Percentiles rank a stretch among this genome's conserved stretches.
Conservation (phyloP, 495 filamentous ascomycete genomes). For the Penicillium coffeae region DNA sequence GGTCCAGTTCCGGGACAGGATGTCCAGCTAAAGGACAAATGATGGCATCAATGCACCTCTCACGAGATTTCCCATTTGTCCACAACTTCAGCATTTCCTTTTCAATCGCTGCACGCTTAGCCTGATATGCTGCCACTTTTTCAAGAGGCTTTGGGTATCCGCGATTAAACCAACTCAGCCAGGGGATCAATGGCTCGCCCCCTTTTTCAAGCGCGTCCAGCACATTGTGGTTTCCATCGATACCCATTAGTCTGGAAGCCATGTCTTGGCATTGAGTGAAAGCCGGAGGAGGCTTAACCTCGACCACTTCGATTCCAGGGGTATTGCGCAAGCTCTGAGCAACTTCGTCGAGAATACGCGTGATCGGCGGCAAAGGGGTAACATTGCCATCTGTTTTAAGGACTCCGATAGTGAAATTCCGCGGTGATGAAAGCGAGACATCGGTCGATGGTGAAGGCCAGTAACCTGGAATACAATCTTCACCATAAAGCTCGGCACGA, state of each 20-base stretch:
- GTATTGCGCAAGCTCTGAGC: constrained; percentile 35
- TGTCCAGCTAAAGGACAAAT: constrained; percentile 56
- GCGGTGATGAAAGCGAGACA: constrained; percentile 4
- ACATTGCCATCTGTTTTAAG: constrained; percentile 54
- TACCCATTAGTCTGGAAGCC: constrained; percentile 53
- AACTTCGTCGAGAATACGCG: constrained; percentile 50
- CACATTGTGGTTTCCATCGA: constrained; percentile 51
- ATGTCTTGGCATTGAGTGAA: constrained; percentile 51
- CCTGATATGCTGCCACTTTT: constrained; percentile 48
- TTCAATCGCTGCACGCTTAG: constrained; percentile 45
- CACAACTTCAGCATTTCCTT: constrained; percentile 55
- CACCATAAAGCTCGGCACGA: constrained; percentile 40
- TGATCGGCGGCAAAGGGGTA: constrained; percentile 56
- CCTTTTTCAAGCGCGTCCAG: constrained; percentile 52
- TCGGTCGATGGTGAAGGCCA: constrained; percentile 38
- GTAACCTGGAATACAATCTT: constrained; percentile 47
- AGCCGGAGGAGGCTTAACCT: constrained; percentile 45
- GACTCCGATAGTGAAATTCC: constrained; percentile 51
- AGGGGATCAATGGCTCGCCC: constrained; percentile 55
- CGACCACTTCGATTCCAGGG: constrained; percentile 49
- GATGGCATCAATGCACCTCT: constrained; percentile 48
- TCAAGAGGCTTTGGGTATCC: constrained; percentile 38
- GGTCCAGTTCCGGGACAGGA: constrained; percentile 60
- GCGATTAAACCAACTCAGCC: constrained; percentile 48
- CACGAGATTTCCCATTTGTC: constrained; percentile 27